A percentile compares a stretch with the other conserved stretches of the same genome.
phyloP scores from a whole-genome alignment of 768 basidiomycete species.

The Amanita rimosa region DNA sequence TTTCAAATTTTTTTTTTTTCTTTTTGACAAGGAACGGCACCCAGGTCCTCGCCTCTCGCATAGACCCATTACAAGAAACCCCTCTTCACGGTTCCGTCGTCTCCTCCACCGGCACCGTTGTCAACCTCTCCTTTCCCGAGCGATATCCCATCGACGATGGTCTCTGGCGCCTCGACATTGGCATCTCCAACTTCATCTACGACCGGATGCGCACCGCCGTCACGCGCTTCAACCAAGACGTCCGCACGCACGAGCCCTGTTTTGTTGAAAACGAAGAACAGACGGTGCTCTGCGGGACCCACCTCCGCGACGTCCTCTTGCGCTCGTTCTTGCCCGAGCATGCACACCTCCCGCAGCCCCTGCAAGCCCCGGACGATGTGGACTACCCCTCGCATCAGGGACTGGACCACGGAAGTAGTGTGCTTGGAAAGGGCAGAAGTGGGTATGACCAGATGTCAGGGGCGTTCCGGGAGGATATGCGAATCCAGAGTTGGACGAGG shows the following conservation, averaged over 20 bases:
- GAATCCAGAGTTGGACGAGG: slow-evolving; percentile 73
- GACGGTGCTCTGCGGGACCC: slow-evolving; percentile 54
- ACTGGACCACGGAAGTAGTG: slow-evolving; percentile 23
- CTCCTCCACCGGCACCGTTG: slow-evolving; percentile 32
- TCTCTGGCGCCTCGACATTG: slow-evolving; percentile 62
- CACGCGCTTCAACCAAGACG: slow-evolving; percentile 41
- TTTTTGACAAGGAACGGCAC: slow-evolving; percentile 49
- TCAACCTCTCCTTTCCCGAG: slow-evolving; percentile 50
- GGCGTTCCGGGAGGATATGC: slow-evolving; percentile 59
- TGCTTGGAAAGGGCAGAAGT: slow-evolving; percentile 4
- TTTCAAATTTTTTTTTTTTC: slow-evolving; percentile 3
- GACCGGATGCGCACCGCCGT: slow-evolving; percentile 66
- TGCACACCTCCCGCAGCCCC: slow-evolving; percentile 18
- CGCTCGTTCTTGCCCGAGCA: slow-evolving; percentile 34
- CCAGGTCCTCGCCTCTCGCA: slow-evolving; percentile 50
- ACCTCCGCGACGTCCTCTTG: slow-evolving; percentile 61
- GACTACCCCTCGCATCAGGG: slow-evolving; percentile 24
- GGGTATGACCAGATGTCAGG: slow-evolving; percentile 22
- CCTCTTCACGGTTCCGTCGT: slow-evolving; percentile 47
- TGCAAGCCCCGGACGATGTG: slow-evolving; percentile 29
- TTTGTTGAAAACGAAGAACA: slow-evolving; percentile 26
- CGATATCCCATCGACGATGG: slow-evolving; percentile 31
- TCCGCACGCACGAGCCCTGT: slow-evolving; percentile 25
- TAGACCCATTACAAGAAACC: slow-evolving; percentile 48
- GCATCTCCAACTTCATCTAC: slow-evolving; percentile 51